Base-by-base conservation (phyloP, 129 eudicot species). In the Chrysanthemum makinoi region DNA sequence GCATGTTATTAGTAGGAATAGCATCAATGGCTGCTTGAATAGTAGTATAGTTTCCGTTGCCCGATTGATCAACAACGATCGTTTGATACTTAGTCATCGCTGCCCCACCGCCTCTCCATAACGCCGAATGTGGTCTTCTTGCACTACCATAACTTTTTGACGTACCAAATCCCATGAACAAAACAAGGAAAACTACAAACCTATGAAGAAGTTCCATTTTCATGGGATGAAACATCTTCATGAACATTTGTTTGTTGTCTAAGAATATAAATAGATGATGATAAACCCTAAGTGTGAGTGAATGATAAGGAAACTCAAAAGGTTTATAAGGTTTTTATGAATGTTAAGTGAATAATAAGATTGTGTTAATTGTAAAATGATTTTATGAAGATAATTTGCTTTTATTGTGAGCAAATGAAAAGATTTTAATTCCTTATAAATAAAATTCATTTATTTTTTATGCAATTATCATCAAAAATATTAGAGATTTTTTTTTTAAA, bases 21-120 rank as follows among this genome's bases (percentile, higher is more conserved):
- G 84, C 79, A 65, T 93, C 82, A 57, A 93, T 82, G 58, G 98
- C 98, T 0, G 89, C 57, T 72, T 87, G 96, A 6, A 93, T 84
- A 3, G 66, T 87, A 5, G 78, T 67, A 71, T 82, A 93, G 62
- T 93, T 71, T 16, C 92, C 92, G 0, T 60, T 57, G 5, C 98
- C 96, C 0, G 88, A 81, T 56, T 74, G 81, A 81, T 87, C 90
- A 35, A 93, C 98, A 55, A 18, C 39, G 57, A 89, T 73, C 0
- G 83, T 89, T 30, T 30, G 72, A 43, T 54, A 74, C 43, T 3
- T 0, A 3, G 46, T 65, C 17, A 50, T 43, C 35, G 61, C 46
- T 3, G 68, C 13, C 17, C 26, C 24, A 8, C 51, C 30, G 1
- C 13, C 1, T 9, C n/a, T 12, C 63, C 65, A 50, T 53, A 26